Evolutionary conservation across 2,329 filamentous ascomycete genomes (phyloP).

Genomic region (Lasiodiplodia hormozganensis): DNA sequence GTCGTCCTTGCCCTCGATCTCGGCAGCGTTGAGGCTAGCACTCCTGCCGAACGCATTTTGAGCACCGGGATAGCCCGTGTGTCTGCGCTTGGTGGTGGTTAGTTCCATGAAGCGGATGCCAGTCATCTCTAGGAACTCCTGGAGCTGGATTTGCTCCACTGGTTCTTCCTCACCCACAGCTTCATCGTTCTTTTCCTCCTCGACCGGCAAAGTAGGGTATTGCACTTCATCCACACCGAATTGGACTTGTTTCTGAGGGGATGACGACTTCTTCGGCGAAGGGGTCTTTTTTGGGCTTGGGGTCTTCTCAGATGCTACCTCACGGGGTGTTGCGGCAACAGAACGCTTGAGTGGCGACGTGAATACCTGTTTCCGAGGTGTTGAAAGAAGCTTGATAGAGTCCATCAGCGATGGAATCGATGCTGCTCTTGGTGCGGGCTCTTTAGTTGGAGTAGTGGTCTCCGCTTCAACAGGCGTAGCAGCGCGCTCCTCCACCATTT

Average conservation of each 20-base stretch:
- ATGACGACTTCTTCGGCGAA: slow-evolving; percentile 42
- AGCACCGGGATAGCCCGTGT: slow-evolving; percentile 68
- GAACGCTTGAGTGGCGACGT: slow-evolving; percentile 52
- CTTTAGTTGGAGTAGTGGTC: background rate
- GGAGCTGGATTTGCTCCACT: slow-evolving; percentile 74
- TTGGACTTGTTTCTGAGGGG: slow-evolving; percentile 39
- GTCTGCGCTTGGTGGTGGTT: slow-evolving; percentile 82
- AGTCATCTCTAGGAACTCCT: slow-evolving; percentile 93
- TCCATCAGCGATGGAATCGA: slow-evolving; percentile 44
- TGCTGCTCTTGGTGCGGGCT: slow-evolving; percentile 38
- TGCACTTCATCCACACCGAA: slow-evolving; percentile 32
- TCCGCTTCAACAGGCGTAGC: background rate
- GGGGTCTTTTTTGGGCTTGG: slow-evolving; percentile 50
- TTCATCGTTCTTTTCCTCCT: slow-evolving; percentile 53
- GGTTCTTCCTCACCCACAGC: slow-evolving; percentile 36
- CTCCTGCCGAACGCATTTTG: slow-evolving; percentile 41
- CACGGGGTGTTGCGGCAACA: slow-evolving; percentile 21
- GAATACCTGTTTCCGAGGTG: slow-evolving; percentile 55
- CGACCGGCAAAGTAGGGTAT: slow-evolving; percentile 35
- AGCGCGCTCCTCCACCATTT: background rate
- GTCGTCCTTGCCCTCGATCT: slow-evolving; percentile 55
- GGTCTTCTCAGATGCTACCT: slow-evolving; percentile 46
- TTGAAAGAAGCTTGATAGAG: slow-evolving; percentile 56
- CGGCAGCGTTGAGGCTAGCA: slow-evolving; percentile 35
- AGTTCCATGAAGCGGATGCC: slow-evolving; percentile 98